Evolutionary conservation across 225 moss, liverwort and hornwort species (phyloP).

Genomic region (Pleurozium schreberi): DNA sequence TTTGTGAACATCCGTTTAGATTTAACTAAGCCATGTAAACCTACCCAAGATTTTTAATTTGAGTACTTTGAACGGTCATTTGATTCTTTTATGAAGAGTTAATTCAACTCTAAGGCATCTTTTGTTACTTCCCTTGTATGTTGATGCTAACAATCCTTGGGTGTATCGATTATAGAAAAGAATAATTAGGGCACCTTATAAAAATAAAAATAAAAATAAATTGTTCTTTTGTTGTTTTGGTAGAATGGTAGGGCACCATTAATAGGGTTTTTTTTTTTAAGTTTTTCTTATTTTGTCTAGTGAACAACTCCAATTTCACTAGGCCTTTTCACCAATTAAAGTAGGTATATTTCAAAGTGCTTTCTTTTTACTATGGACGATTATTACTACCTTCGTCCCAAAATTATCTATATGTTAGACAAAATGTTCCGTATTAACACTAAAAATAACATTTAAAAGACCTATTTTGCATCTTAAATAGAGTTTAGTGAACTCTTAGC

Average conservation of each 20-base stretch:
- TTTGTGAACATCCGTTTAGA: not conserved
- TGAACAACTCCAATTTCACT: too few species aligned
- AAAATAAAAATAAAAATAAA: not conserved
- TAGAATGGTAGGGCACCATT: not conserved
- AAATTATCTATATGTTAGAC: too few species aligned
- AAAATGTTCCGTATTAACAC: too few species aligned
- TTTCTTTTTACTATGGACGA: too few species aligned
- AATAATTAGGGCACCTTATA: not conserved
- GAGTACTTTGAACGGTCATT: not conserved
- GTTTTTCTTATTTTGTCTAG: too few species aligned
- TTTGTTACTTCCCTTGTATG: rapidly evolving
- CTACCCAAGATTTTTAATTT: not conserved
- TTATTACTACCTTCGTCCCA: too few species aligned
- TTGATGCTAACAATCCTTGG: not conserved
- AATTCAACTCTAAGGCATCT: not conserved
- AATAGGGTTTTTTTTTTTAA: too few species aligned
- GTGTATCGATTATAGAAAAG: not conserved
- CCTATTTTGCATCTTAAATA: too few species aligned
- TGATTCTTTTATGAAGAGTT: not conserved
- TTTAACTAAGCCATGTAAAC: not conserved
- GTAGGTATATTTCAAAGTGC: too few species aligned
- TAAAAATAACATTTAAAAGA: too few species aligned
- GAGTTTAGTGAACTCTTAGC: too few species aligned
- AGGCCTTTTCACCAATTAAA: too few species aligned
- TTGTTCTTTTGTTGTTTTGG: not conserved